A percentile compares a stretch with the other conserved stretches of the same genome.
Conservation (phyloP, 176 grass and related monocot genomes). For the Coix lacrymajobi region DNA sequence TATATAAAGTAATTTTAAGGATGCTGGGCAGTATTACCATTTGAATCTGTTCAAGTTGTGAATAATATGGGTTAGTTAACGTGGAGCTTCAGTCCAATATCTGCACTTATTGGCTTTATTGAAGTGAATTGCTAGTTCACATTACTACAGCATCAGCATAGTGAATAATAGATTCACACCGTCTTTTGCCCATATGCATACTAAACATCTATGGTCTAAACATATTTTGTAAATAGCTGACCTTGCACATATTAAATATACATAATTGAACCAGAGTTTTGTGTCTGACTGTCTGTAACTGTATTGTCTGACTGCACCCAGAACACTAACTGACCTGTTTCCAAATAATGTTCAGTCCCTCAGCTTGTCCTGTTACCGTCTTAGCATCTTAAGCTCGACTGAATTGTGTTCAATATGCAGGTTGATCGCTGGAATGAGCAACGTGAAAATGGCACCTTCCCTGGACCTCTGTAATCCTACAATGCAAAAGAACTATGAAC, state of each 20-base stretch:
- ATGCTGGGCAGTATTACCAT: not conserved
- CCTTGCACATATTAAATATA: not conserved
- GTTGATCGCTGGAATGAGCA: constrained; percentile 96
- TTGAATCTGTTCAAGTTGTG: not conserved
- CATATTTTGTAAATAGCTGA: not conserved
- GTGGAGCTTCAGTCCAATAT: not conserved
- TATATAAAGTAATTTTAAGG: not conserved
- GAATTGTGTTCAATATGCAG: constrained; percentile 32
- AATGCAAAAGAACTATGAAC: not conserved
- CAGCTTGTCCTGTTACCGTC: not conserved
- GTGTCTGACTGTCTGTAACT: not conserved
- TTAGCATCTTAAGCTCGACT: not conserved
- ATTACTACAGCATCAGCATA: not conserved
- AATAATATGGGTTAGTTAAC: not conserved
- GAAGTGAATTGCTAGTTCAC: not conserved
- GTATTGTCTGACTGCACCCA: not conserved
- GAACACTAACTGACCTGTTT: not conserved
- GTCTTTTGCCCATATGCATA: not conserved
- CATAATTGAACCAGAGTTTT: not conserved
- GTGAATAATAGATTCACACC: not conserved
- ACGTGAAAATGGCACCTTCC: constrained; percentile 86
- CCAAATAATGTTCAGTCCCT: not conserved
- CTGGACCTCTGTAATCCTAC: constrained; percentile 57
- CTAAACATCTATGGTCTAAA: not conserved
- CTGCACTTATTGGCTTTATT: not conserved